These are phyloP conservation scores for Lizonia empirigonia DNA, from an alignment of 2,329 filamentous ascomycete genomes.

Conservation along the genomic window DNA sequence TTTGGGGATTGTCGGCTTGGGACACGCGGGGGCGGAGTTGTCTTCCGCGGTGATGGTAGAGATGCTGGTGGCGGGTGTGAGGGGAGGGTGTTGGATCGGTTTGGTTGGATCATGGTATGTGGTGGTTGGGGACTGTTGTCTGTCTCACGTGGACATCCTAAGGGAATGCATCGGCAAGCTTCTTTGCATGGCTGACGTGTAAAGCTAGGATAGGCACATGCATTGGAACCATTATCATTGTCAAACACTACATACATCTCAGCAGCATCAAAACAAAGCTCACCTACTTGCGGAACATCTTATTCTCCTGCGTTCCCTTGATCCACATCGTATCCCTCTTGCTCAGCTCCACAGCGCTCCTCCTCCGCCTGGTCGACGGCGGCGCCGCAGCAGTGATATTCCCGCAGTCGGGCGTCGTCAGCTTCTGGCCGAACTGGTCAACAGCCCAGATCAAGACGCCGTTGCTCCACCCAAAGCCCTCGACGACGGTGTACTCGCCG, in stretches of 20 bases:
- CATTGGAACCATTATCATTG: not conserved
- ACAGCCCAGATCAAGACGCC: constrained; percentile 70
- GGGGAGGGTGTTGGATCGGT: too few species aligned
- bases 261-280: not conserved
- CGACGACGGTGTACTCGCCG: constrained; percentile 71
- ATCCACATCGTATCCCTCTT: constrained; percentile 42
- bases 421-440: constrained; percentile 63
- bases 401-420: constrained; percentile 59
- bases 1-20: too few species aligned
- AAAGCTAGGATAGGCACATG: too few species aligned
- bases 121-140: too few species aligned
- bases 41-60: too few species aligned
- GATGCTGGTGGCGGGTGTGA: too few species aligned
- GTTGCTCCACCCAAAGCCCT: constrained; percentile 74
- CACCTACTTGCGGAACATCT: constrained; percentile 8
- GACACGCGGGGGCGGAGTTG: too few species aligned
- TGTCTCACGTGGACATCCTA: too few species aligned
- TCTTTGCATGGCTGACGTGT: too few species aligned
- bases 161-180: too few species aligned
- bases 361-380: constrained; percentile 29
- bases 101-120: too few species aligned
- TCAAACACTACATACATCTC: not conserved
- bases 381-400: constrained; percentile 40
- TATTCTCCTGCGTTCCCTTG: constrained; percentile 31
- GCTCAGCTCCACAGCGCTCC: constrained; percentile 39